A percentile compares a stretch with the other conserved stretches of the same genome.
phyloP scores from a whole-genome alignment of 352 stramenopile genomes.

The Peronospora tabacina region DNA sequence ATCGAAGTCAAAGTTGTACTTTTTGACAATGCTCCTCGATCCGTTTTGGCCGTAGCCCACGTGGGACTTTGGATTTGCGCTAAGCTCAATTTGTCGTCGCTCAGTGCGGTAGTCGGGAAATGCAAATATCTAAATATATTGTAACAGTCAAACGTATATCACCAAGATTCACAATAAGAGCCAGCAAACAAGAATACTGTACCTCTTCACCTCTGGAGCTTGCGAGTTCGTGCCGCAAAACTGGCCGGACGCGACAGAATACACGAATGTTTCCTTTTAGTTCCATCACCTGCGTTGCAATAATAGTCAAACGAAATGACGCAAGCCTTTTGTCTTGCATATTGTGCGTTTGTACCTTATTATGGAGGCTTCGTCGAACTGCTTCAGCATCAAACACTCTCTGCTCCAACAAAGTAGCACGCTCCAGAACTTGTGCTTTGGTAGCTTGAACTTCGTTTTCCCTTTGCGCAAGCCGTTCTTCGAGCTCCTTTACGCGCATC shows the following conservation, averaged over 20 bases:
- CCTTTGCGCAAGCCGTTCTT: conserved; percentile 28
- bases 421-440: conserved; percentile 29
- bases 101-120: conserved; percentile 69
- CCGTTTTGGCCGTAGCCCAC: conserved; percentile 65
- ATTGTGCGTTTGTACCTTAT: conserved; percentile 43
- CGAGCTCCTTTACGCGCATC: conserved; percentile 24
- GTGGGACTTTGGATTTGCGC: conserved; percentile 52
- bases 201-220: conserved; percentile 42
- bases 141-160: not conserved
- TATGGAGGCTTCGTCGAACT: conserved; percentile 71
- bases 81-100: conserved; percentile 63
- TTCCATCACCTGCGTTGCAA: conserved; percentile 84
- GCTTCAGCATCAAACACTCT: conserved; percentile 58
- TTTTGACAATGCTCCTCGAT: conserved; percentile 52
- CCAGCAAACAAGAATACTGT: not conserved
- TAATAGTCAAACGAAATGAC: not conserved
- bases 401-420: conserved; percentile 33
- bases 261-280: conserved; percentile 95
- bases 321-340: not conserved
- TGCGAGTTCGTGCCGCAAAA: conserved; percentile 60
- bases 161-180: not conserved
- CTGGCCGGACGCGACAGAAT: conserved; percentile 90
- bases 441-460: conserved; percentile 26
- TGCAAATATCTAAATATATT: conserved; percentile 44
- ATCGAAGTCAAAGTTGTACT: conserved; percentile 95